Conservation (phyloP, 1,284 basidiomycete species). For the Earliella scabrosa region DNA sequence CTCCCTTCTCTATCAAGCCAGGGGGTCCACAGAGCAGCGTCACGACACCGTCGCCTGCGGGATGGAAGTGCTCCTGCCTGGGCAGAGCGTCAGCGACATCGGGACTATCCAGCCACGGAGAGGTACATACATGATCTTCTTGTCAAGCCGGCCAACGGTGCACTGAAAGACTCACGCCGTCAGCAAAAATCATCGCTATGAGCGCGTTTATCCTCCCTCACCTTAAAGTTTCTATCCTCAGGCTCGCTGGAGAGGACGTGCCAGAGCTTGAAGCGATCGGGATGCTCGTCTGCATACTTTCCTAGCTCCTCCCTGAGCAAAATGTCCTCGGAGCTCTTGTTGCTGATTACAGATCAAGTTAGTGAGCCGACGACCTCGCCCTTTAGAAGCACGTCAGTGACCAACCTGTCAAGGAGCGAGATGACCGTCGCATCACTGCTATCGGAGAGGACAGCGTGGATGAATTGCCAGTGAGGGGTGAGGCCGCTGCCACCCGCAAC, state of each 20-base stretch:
- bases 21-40: slow-evolving; percentile 28
- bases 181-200: neutral
- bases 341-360: slow-evolving; percentile 11
- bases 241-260: slow-evolving; percentile 26
- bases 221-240: slow-evolving; percentile 17
- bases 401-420: slow-evolving; percentile 28
- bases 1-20: slow-evolving; percentile 26
- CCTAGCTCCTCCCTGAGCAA: slow-evolving; percentile 25
- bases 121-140: slow-evolving; percentile 21
- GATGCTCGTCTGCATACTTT: slow-evolving; percentile 19
- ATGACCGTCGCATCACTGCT: slow-evolving; percentile 21
- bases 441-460: slow-evolving; percentile 27
- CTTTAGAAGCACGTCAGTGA: neutral
- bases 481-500: slow-evolving; percentile 30
- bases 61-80: slow-evolving; percentile 27
- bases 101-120: neutral
- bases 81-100: neutral
- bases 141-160: slow-evolving; percentile 18
- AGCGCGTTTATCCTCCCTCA: neutral
- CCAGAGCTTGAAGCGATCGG: slow-evolving; percentile 28
- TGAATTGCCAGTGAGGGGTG: slow-evolving; percentile 33
- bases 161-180: slow-evolving; percentile 5
- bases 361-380: neutral
- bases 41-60: slow-evolving; percentile 12
- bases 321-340: slow-evolving; percentile 30